These are phyloP conservation scores for Drechslerella coelobrocha DNA, from an alignment of 2,329 filamentous ascomycete genomes.

Conservation along the genomic window DNA sequence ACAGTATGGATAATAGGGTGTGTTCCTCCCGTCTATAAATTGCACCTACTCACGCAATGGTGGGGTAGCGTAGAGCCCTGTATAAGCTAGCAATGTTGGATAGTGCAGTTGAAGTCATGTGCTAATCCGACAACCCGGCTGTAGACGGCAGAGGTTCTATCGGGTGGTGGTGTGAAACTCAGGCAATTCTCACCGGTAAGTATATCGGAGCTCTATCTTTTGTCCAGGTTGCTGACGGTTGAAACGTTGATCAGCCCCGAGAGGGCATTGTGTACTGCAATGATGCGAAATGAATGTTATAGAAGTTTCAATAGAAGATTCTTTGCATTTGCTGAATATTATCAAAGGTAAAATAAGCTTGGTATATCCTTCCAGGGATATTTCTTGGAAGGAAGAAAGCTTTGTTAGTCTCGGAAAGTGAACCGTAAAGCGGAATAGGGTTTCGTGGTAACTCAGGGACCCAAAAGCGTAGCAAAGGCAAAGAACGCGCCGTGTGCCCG, in stretches of 20 bases:
- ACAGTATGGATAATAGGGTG: conserved; percentile 86
- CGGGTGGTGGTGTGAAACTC: conserved; percentile 80
- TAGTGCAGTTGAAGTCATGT: not conserved
- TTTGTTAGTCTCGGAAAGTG: too few species aligned
- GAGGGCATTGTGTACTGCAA: conserved; percentile 38
- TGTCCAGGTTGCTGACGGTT: not conserved
- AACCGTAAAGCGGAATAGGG: too few species aligned
- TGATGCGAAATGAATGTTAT: conserved; percentile 2
- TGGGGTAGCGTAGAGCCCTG: conserved; percentile 6
- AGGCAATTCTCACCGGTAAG: conserved; percentile 86
- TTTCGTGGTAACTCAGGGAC: too few species aligned
- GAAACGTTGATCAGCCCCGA: conserved; percentile 18
- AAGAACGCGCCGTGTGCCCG: too few species aligned
- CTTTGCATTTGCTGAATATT: not conserved
- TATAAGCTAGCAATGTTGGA: conserved; percentile 15
- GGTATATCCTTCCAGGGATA: too few species aligned
- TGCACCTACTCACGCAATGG: conserved; percentile 43
- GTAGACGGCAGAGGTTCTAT: conserved; percentile 77
- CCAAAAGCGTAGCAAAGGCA: too few species aligned
- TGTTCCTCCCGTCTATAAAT: conserved; percentile 39
- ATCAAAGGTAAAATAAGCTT: not conserved
- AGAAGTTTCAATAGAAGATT: conserved; percentile 2
- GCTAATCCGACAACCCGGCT: not conserved
- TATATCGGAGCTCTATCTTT: conserved; percentile 51
- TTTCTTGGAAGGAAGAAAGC: too few species aligned